Conservation (phyloP, 2,329 filamentous ascomycete species). For the Pseudogymnoascus sp. region DNA sequence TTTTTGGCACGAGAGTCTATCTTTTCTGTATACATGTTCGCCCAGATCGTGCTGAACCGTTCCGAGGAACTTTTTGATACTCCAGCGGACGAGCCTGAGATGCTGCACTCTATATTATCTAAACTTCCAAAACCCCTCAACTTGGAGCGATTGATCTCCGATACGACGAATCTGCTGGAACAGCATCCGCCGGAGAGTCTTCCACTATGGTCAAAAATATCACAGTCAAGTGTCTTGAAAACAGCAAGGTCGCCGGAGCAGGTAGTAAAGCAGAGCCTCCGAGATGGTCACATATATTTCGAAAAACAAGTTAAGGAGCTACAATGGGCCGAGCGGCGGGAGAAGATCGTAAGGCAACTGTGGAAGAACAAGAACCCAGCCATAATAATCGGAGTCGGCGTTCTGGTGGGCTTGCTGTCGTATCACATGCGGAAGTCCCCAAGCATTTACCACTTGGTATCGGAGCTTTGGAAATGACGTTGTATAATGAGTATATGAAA, state of each 20-base stretch:
- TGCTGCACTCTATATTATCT: slow-evolving; percentile 80
- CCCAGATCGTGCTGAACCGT: slow-evolving; percentile 73
- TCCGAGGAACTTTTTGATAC: slow-evolving; percentile 79
- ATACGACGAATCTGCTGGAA: slow-evolving; percentile 55
- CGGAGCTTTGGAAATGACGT: neutral
- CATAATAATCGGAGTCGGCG: slow-evolving; percentile 50
- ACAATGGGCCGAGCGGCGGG: slow-evolving; percentile 50
- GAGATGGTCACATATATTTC: slow-evolving; percentile 61
- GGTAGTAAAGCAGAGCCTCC: slow-evolving; percentile 46
- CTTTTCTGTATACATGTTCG: slow-evolving; percentile 85
- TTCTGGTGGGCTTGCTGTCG: slow-evolving; percentile 59
- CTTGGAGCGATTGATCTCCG: slow-evolving; percentile 65
- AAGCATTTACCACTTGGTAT: slow-evolving; percentile 12
- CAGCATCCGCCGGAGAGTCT: slow-evolving; percentile 64
- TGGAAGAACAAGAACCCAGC: slow-evolving; percentile 60
- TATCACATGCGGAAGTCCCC: slow-evolving; percentile 53
- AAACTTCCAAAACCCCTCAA: slow-evolving; percentile 77
- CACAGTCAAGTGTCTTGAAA: slow-evolving; percentile 72
- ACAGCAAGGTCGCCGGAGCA: slow-evolving; percentile 53
- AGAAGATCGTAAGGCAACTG: slow-evolving; percentile 41
- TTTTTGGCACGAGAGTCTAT: slow-evolving; percentile 80
- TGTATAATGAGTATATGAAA: neutral
- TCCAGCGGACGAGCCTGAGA: slow-evolving; percentile 76
- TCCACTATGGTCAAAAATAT: slow-evolving; percentile 63
- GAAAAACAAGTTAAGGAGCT: slow-evolving; percentile 63